A percentile compares a stretch with the other conserved stretches of the same genome.
phyloP scores from a whole-genome alignment of 148 eudicot genomes.

The Talinum fruticosum region DNA sequence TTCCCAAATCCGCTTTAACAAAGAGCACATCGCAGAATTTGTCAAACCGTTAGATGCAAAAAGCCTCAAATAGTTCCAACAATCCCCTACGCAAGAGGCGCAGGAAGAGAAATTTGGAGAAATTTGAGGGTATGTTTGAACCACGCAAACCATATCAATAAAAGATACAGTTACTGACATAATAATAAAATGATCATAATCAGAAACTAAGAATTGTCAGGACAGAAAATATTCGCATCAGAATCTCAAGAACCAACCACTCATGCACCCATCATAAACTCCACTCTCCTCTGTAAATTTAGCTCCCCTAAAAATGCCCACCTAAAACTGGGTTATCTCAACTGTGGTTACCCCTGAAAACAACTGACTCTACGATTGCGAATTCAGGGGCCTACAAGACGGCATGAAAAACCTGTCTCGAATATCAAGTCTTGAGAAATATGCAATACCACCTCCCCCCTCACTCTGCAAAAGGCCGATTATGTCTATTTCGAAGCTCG shows the following conservation, averaged over 20 bases:
- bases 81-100: too few relatives aligned
- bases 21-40: too few relatives aligned
- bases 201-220: constrained; percentile 19
- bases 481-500: constrained; percentile 6
- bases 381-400: constrained; percentile 18
- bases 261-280: constrained; percentile 24
- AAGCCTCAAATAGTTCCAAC: too few relatives aligned
- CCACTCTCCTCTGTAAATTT: constrained; percentile 11
- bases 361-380: constrained; percentile 13
- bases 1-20: too few relatives aligned
- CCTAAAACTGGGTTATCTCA: constrained; percentile 34
- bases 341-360: constrained; percentile 12
- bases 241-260: constrained; percentile 17
- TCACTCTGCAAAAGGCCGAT: not conserved
- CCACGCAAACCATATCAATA: too few relatives aligned
- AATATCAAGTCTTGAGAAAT: not conserved
- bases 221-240: constrained; percentile 19
- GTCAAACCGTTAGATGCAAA: too few relatives aligned
- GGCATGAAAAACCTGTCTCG: not conserved
- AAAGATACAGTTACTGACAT: not conserved
- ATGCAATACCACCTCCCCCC: not conserved
- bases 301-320: constrained; percentile 18
- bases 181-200: not conserved
- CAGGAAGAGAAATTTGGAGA: too few relatives aligned
- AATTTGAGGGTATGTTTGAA: too few relatives aligned